Percentiles rank a stretch among this genome's conserved stretches.
Evolutionary conservation across 441 rosid genomes (phyloP).

Genomic region (Arabidopsis hybrid): DNA sequence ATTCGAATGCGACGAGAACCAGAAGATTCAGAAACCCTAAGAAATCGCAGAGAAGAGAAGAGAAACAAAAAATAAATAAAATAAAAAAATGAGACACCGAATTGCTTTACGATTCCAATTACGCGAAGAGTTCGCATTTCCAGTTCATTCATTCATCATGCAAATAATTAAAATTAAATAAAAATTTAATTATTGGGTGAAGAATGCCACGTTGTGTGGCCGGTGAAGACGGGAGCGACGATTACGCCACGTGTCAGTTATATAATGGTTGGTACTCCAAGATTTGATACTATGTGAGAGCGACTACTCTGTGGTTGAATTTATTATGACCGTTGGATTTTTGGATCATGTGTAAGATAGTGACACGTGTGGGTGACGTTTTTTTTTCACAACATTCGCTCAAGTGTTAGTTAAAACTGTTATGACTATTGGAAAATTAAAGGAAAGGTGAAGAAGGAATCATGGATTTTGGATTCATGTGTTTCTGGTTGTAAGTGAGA

Average conservation of each 20-base stretch:
- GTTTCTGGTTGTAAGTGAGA: background rate
- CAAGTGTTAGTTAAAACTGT: background rate
- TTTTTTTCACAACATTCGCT: background rate
- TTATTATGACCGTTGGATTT: constrained; percentile 27
- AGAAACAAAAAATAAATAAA: background rate
- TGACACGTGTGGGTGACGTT: constrained; percentile 29
- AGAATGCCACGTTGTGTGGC: constrained; percentile 43
- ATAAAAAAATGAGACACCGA: background rate
- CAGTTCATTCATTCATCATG: constrained; percentile 39
- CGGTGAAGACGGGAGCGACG: constrained; percentile 24
- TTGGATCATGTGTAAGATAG: background rate
- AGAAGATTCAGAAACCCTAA: constrained; percentile 42
- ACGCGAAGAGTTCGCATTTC: constrained; percentile 35
- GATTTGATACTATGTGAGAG: constrained; percentile 27
- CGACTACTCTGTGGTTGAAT: constrained; percentile 11
- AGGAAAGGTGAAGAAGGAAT: constrained; percentile 7
- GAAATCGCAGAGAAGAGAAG: constrained; percentile 37
- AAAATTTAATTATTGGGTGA: background rate
- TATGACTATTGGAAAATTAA: background rate
- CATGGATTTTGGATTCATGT: constrained; percentile 13
- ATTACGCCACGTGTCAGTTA: constrained; percentile 48
- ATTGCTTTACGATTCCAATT: constrained; percentile 31
- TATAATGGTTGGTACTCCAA: background rate
- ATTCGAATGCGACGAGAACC: constrained; percentile 20
- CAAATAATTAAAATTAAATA: background rate